phyloP scores from a whole-genome alignment of 1,139 yeast genomes.

The Hansenula lynferdii region DNA sequence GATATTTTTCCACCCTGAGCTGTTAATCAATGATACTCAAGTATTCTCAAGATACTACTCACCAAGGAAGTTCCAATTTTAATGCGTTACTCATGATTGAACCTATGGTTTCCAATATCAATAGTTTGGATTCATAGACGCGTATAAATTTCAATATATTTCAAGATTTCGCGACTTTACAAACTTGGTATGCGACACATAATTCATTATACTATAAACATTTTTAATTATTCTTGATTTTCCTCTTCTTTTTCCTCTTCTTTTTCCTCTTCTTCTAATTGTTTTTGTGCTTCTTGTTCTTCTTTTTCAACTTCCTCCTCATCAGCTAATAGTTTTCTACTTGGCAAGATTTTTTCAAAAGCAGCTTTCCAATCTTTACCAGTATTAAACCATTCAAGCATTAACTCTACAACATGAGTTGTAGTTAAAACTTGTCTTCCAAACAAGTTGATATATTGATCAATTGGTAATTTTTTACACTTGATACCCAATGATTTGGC shows the following conservation, averaged over 20 bases:
- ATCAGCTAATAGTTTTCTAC: constrained; percentile 50
- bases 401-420: constrained; percentile 85
- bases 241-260: constrained; percentile 23
- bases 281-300: constrained; percentile 24
- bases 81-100: constrained; percentile 12
- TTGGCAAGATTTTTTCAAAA: constrained; percentile 80
- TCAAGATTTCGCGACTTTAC: not conserved
- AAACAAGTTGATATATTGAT: constrained; percentile 72
- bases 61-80: constrained; percentile 31
- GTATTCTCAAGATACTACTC: not conserved
- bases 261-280: constrained; percentile 14
- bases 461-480: constrained; percentile 84
- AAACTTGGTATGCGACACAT: not conserved
- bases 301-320: constrained; percentile 10
- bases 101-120: too few species aligned
- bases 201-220: not conserved
- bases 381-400: constrained; percentile 75
- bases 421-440: constrained; percentile 92
- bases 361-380: constrained; percentile 77
- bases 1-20: constrained; percentile 85
- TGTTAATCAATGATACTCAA: too few species aligned
- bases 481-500: constrained; percentile 68
- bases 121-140: too few species aligned
- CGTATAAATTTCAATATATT: not conserved
- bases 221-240: not conserved